Conservation (phyloP, 257 asterid genomes). For the Oldenlandia corymbosa region DNA sequence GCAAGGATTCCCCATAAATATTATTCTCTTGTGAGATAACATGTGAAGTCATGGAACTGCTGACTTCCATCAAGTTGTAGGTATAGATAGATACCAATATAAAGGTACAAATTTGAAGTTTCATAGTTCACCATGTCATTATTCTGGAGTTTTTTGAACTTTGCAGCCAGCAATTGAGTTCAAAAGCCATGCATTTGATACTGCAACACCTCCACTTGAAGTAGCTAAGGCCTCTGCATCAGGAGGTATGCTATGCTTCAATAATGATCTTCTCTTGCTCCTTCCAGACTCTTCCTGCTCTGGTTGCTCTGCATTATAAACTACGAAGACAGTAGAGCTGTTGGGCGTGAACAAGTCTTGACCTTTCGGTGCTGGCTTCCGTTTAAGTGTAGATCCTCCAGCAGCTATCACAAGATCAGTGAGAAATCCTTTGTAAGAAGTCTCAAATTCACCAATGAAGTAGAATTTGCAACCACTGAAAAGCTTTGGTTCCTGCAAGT, state of each 20-base stretch:
- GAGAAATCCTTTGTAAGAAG: constrained; percentile 69
- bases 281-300: constrained; percentile 31
- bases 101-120: too few species aligned
- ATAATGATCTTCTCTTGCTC: constrained; percentile 23
- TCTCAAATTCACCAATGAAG: constrained; percentile 58
- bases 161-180: constrained; percentile 68
- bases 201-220: constrained; percentile 55
- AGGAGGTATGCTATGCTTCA: constrained; percentile 39
- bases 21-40: too few species aligned
- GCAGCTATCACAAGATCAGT: constrained; percentile 76
- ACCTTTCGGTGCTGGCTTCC: constrained; percentile 63
- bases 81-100: too few species aligned
- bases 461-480: constrained; percentile 57
- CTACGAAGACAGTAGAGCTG: constrained; percentile 33
- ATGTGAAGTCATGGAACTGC: too few species aligned
- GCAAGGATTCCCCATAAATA: too few species aligned
- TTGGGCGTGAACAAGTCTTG: constrained; percentile 17
- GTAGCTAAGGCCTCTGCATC: constrained; percentile 58
- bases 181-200: constrained; percentile 71
- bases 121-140: too few species aligned
- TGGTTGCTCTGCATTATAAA: constrained; percentile 58
- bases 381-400: constrained; percentile 70
- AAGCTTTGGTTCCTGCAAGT: constrained; percentile 78
- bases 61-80: too few species aligned
- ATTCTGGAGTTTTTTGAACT: constrained; percentile 32